Conservation (phyloP, 345 rosid species). For the Rhizophora apiculata region DNA sequence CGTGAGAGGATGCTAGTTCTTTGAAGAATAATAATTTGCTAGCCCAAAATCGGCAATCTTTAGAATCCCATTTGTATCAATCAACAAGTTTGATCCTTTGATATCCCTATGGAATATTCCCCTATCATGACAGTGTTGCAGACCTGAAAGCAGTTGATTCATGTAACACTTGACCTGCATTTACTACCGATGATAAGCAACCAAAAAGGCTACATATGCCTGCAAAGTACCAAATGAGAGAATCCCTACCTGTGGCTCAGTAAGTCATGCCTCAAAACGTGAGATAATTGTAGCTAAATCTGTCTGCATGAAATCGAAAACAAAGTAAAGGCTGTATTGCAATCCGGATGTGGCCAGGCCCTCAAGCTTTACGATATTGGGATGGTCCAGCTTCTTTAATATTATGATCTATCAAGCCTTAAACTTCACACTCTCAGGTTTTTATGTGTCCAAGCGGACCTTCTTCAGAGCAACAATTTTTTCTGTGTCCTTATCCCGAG, state of each 20-base stretch:
- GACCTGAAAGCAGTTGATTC: constrained; percentile 57
- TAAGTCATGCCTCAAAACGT: constrained; percentile 43
- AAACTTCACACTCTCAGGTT: constrained; percentile 75
- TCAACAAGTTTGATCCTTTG: constrained; percentile 60
- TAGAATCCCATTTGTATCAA: constrained; percentile 49
- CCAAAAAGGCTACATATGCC: neutral
- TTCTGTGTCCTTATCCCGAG: constrained; percentile 61
- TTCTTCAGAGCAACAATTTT: constrained; percentile 77
- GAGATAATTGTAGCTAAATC: constrained; percentile 49
- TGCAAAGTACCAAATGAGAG: neutral
- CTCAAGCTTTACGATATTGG: constrained; percentile 65
- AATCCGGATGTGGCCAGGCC: constrained; percentile 72
- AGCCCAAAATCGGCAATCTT: constrained; percentile 68
- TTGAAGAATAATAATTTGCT: constrained; percentile 43
- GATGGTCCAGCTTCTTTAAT: constrained; percentile 63
- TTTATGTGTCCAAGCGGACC: constrained; percentile 63
- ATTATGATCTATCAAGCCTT: constrained; percentile 70
- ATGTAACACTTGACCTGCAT: constrained; percentile 58
- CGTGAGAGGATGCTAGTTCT: constrained; percentile 44
- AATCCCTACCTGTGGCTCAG: constrained; percentile 57
- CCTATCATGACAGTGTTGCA: constrained; percentile 58
- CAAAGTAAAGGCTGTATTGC: constrained; percentile 68
- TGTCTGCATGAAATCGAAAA: constrained; percentile 61
- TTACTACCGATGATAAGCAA: constrained; percentile 9
- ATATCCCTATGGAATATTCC: constrained; percentile 59